Evolutionary conservation across 1,284 basidiomycete species (phyloP).

Genomic region (Acaromyces ingoldii): DNA sequence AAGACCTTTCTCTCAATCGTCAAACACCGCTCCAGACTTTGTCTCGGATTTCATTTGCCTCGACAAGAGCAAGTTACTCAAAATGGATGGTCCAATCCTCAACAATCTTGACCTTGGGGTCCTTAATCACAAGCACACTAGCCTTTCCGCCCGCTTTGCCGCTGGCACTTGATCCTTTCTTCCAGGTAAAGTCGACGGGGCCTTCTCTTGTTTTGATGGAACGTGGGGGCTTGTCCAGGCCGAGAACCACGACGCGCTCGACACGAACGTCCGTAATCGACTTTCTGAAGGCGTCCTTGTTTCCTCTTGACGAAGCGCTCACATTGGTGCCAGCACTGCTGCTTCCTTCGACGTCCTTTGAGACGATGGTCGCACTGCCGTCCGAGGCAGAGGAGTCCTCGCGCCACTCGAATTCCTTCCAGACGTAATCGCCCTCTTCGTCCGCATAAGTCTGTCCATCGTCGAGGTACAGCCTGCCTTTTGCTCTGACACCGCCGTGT

Average conservation of each 20-base stretch:
- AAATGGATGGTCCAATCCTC: slow-evolving; percentile 37
- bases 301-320: too few species aligned
- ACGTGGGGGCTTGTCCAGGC: slow-evolving; percentile 20
- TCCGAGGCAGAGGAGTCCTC: background rate
- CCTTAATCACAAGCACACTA: slow-evolving; percentile 37
- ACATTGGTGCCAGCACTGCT: slow-evolving; percentile 1
- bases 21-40: too few species aligned
- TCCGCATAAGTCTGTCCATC: slow-evolving; percentile 84
- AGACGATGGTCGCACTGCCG: background rate
- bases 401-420: slow-evolving; percentile 30
- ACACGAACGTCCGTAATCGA: slow-evolving; percentile 37
- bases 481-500: slow-evolving; percentile 54
- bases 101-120: slow-evolving; percentile 30
- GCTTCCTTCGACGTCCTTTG: background rate
- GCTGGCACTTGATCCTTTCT: slow-evolving; percentile 9
- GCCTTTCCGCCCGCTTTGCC: slow-evolving; percentile 19
- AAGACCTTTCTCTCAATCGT: too few species aligned
- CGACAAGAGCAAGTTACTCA: too few species aligned
- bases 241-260: slow-evolving; percentile 43
- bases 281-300: slow-evolving; percentile 32
- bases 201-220: background rate
- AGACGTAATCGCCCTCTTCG: slow-evolving; percentile 72
- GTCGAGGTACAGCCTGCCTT: slow-evolving; percentile 87
- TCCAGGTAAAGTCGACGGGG: slow-evolving; percentile 27
- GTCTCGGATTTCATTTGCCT: too few species aligned